Evolutionary conservation across 1,284 basidiomycete species (phyloP).

Genomic region (Heterobasidion irregulare): DNA sequence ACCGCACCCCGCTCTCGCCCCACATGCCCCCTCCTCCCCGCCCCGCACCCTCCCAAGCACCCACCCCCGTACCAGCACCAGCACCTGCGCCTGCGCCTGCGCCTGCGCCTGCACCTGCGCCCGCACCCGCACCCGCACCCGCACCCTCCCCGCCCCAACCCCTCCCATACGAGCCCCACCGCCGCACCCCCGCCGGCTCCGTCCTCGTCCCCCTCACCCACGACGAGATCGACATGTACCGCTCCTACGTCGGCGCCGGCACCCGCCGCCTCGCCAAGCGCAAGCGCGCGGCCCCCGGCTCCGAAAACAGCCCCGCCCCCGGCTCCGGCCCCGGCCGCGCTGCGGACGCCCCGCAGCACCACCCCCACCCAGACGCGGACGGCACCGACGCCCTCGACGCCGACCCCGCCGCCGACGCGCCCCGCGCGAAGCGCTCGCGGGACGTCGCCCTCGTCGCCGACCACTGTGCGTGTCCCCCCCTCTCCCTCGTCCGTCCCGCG

Average conservation of each 20-base stretch:
- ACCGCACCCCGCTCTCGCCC: slow-evolving; percentile 1
- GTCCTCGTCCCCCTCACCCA: slow-evolving; percentile 58
- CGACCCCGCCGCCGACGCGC: slow-evolving; percentile 26
- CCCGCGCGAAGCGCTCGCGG: slow-evolving; percentile 44
- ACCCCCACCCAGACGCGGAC: background rate
- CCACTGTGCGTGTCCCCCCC: slow-evolving; percentile 48
- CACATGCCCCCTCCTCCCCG: slow-evolving; percentile 12
- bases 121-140: slow-evolving; percentile 13
- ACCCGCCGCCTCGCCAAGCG: slow-evolving; percentile 48
- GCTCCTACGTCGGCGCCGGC: slow-evolving; percentile 49
- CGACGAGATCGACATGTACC: slow-evolving; percentile 54
- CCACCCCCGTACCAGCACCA: too few relatives aligned
- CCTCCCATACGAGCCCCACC: slow-evolving; percentile 57
- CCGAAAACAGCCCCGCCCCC: too few relatives aligned
- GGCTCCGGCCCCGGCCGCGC: too few relatives aligned
- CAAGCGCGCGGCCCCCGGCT: slow-evolving; percentile 31
- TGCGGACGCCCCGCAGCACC: too few relatives aligned
- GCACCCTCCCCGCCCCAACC: too few relatives aligned
- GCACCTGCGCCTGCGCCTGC: too few relatives aligned
- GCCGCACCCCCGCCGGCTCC: slow-evolving; percentile 51
- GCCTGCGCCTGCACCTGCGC: too few relatives aligned
- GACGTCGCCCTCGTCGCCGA: slow-evolving; percentile 63
- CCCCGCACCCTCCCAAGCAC: slow-evolving; percentile 3
- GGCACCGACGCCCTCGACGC: slow-evolving; percentile 19
- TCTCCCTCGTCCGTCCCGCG: background rate